Percentiles rank a stretch among this genome's conserved stretches.
phyloP scores from a whole-genome alignment of 176 grass and related monocot genomes.

The Oryza glaberrima region DNA sequence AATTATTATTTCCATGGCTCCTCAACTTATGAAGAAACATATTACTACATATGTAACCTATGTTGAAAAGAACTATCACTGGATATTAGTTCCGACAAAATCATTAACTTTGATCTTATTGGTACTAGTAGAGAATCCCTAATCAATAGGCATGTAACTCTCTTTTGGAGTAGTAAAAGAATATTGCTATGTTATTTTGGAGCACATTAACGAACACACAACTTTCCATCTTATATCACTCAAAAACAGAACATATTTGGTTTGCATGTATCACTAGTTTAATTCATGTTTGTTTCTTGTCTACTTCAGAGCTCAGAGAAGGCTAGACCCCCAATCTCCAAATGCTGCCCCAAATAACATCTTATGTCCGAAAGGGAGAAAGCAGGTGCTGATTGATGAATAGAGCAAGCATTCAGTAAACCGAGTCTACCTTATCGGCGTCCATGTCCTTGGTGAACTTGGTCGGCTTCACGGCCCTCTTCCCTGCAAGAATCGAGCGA shows the following conservation, averaged over 20 bases:
- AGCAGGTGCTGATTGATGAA: neutral
- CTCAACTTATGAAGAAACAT: neutral
- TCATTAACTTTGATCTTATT: neutral
- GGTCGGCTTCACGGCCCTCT: slow-evolving; percentile 63
- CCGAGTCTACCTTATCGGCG: slow-evolving; percentile 53
- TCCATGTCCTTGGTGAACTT: slow-evolving; percentile 78
- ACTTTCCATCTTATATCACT: no score
- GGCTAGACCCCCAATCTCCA: no score
- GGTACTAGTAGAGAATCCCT: neutral
- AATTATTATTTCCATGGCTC: neutral
- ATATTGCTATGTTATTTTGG: no score
- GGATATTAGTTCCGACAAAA: neutral
- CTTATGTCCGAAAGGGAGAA: neutral
- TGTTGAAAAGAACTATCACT: neutral
- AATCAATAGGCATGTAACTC: neutral
- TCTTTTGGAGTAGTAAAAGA: no score
- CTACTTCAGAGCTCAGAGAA: no score
- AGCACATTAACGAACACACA: no score
- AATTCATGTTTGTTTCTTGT: no score
- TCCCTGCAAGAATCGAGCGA: slow-evolving; percentile 53
- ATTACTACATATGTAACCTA: neutral
- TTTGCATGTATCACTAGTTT: no score
- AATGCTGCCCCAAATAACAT: no score
- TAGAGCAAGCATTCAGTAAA: neutral
- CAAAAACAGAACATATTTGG: no score